phyloP scores from a whole-genome alignment of 257 asterid genomes.

The Gentiana straminea region DNA sequence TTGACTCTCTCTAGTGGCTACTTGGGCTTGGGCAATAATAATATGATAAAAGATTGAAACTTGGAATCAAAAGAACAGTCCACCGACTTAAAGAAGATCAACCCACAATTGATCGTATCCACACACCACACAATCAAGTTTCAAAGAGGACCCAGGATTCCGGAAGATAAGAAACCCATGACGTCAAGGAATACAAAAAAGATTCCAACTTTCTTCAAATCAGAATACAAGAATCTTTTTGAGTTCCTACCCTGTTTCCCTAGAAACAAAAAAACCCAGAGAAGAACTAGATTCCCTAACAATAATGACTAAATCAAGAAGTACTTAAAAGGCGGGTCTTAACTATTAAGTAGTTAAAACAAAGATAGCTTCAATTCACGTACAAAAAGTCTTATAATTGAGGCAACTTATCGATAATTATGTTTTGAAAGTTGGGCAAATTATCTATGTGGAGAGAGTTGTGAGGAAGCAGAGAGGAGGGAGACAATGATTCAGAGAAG shows the following conservation, averaged over 20 bases:
- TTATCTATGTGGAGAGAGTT: slow-evolving; percentile 3
- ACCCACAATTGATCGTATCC: slow-evolving; percentile 5
- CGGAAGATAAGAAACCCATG: slow-evolving; percentile 18
- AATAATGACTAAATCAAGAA: slow-evolving; percentile 24
- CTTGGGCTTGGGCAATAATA: slow-evolving; percentile 1
- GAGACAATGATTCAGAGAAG: slow-evolving; percentile 21
- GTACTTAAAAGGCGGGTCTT: slow-evolving; percentile 5
- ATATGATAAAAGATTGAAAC: slow-evolving; percentile 13
- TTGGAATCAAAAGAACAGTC: slow-evolving; percentile 12
- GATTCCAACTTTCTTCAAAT: slow-evolving; percentile 23
- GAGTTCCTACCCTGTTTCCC: slow-evolving; percentile 29
- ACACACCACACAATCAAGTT: slow-evolving; percentile 29
- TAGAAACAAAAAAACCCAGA: slow-evolving; percentile 37
- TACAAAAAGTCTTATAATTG: background rate
- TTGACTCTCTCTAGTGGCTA: slow-evolving; percentile 5
- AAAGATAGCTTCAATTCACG: slow-evolving; percentile 6
- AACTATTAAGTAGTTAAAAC: background rate
- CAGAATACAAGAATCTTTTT: slow-evolving; percentile 11
- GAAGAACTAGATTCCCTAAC: slow-evolving; percentile 32
- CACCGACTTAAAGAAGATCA: slow-evolving; percentile 12
- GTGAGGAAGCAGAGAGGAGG: slow-evolving; percentile 9
- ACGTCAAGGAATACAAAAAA: slow-evolving; percentile 23
- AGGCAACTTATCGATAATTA: slow-evolving; percentile 14
- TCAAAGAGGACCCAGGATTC: slow-evolving; percentile 28
- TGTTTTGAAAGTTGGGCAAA: slow-evolving; percentile 15